phyloP scores from a whole-genome alignment of 192 early-diverging fungal genomes.

The Backusella sp. region DNA sequence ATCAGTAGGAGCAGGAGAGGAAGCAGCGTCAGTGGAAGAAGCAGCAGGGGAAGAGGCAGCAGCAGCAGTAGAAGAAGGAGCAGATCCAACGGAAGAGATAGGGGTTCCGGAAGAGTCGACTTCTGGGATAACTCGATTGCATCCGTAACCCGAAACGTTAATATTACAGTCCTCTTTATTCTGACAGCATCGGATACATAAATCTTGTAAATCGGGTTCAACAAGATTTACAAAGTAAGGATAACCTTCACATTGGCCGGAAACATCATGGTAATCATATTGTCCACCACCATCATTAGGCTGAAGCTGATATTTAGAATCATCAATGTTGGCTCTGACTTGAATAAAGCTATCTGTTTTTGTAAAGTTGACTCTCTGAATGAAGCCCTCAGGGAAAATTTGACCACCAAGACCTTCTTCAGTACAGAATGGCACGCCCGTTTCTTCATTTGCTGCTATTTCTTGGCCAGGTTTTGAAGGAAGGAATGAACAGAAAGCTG shows the following conservation, averaged over 20 bases:
- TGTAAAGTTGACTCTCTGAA: conserved; percentile 37
- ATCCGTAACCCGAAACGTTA: conserved; percentile 35
- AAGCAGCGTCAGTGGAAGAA: neutral
- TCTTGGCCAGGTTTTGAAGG: conserved; percentile 38
- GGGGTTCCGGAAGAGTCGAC: conserved; percentile 23
- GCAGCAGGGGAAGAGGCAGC: neutral
- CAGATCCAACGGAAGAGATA: neutral
- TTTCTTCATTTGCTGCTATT: conserved; percentile 37
- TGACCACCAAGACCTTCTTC: conserved; percentile 24
- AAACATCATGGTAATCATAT: conserved; percentile 24
- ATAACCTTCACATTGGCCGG: conserved; percentile 26
- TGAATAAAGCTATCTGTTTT: conserved; percentile 37
- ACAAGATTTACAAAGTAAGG: conserved; percentile 35
- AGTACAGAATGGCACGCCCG: conserved; percentile 49
- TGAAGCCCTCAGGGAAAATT: conserved; percentile 46
- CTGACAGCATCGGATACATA: conserved; percentile 38
- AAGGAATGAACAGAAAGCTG: conserved; percentile 32
- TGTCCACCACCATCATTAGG: conserved; percentile 46
- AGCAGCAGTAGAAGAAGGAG: neutral
- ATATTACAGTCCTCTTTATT: conserved; percentile 21
- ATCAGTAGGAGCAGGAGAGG: conserved; percentile 1
- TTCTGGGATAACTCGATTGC: conserved; percentile 39
- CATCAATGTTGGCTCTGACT: conserved; percentile 48
- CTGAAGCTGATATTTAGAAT: conserved; percentile 31
- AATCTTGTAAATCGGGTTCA: conserved; percentile 28